Evolutionary conservation across 495 filamentous ascomycete genomes (phyloP).

Genomic region (Symbiotaphrina buchneri): DNA sequence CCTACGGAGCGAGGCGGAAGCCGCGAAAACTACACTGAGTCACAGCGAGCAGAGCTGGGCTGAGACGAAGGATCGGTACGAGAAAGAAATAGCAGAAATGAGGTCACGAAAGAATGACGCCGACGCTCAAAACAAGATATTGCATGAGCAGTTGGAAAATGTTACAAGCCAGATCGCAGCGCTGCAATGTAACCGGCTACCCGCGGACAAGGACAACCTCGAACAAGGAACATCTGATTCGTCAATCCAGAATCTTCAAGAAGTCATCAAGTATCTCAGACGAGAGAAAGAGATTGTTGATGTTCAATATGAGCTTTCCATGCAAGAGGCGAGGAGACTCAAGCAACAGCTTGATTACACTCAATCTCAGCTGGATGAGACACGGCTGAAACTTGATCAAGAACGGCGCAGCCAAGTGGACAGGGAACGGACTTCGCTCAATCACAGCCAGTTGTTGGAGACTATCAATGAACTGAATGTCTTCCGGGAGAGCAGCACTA

Average conservation of each 20-base stretch:
- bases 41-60: conserved; percentile 77
- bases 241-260: conserved; percentile 46
- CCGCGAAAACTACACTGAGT: conserved; percentile 47
- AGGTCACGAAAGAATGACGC: conserved; percentile 59
- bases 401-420: conserved; percentile 62
- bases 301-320: conserved; percentile 72
- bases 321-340: conserved; percentile 65
- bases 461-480: conserved; percentile 88
- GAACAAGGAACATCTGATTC: neutral
- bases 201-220: conserved; percentile 19
- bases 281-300: conserved; percentile 95
- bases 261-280: conserved; percentile 77
- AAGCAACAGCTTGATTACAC: conserved; percentile 78
- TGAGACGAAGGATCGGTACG: conserved; percentile 55
- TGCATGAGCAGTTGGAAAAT: conserved; percentile 73
- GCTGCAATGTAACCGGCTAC: conserved; percentile 49
- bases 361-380: conserved; percentile 68
- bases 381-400: conserved; percentile 64
- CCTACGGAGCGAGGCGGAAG: conserved; percentile 56
- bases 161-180: conserved; percentile 54
- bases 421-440: conserved; percentile 40
- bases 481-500: conserved; percentile 79
- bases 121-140: conserved; percentile 60
- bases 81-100: conserved; percentile 60
- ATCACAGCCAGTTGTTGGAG: conserved; percentile 73